phyloP scores from a whole-genome alignment of 2,329 filamentous ascomycete species.

The Thermochaetoides dissita region DNA sequence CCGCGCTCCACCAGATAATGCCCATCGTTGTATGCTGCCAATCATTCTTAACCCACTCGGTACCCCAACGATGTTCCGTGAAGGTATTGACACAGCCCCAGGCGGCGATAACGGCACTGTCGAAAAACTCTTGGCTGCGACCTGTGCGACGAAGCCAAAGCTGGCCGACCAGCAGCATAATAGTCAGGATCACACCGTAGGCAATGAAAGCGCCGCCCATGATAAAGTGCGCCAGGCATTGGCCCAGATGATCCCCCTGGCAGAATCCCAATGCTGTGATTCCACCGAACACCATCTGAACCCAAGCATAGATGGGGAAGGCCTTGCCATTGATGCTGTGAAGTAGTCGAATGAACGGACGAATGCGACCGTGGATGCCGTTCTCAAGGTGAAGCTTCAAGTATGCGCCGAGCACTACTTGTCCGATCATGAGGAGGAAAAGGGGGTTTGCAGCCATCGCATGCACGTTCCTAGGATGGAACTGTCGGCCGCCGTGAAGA shows the following conservation, averaged over 20 bases:
- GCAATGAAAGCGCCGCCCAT: constrained; percentile 96
- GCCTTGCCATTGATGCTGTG: constrained; percentile 77
- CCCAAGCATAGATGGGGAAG: constrained; percentile 77
- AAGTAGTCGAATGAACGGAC: constrained; percentile 53
- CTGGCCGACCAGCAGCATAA: constrained; percentile 79
- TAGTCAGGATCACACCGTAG: constrained; percentile 77
- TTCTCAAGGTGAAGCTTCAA: constrained; percentile 78
- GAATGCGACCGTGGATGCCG: constrained; percentile 66
- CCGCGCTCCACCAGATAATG: constrained; percentile 96
- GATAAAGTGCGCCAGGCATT: constrained; percentile 94
- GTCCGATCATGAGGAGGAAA: constrained; percentile 63
- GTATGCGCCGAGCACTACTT: constrained; percentile 72
- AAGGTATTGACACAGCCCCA: constrained; percentile 99
- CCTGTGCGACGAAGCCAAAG: constrained; percentile 70
- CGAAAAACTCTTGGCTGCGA: constrained; percentile 91
- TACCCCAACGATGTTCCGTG: constrained; percentile 91
- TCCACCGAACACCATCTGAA: constrained; percentile 90
- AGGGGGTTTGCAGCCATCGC: constrained; percentile 64
- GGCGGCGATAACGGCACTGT: constrained; percentile 75
- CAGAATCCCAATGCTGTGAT: constrained; percentile 90
- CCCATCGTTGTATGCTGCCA: constrained; percentile 99
- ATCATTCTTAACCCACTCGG: constrained; percentile 80
- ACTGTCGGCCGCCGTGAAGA: constrained; percentile 76
- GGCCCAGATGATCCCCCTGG: constrained; percentile 75
- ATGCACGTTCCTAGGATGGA: constrained; percentile 62